Percentiles rank a stretch among this genome's conserved stretches.
Evolutionary conservation across 345 rosid genomes (phyloP).

Genomic region (Ceriops tagal): DNA sequence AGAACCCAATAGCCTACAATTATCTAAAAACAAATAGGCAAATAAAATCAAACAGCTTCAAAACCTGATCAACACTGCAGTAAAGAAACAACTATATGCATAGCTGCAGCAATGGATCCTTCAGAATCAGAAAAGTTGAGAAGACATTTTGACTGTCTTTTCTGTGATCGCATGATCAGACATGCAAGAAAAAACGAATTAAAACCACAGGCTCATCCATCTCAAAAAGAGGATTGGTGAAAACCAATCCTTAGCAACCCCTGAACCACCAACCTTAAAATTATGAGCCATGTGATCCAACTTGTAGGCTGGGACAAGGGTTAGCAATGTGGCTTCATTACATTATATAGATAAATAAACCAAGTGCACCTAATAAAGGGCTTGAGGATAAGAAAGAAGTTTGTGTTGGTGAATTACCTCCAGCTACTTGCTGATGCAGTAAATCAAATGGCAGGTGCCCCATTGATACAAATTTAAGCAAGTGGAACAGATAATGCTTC

Average conservation of each 20-base stretch:
- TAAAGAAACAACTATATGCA: slow-evolving; percentile 7
- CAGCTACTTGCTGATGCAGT: slow-evolving; percentile 64
- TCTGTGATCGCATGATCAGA: slow-evolving; percentile 45
- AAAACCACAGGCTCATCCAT: not conserved
- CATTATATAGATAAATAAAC: slow-evolving; percentile 53
- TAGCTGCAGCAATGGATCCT: slow-evolving; percentile 75
- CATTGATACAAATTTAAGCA: slow-evolving; percentile 59
- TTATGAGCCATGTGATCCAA: too few relatives aligned
- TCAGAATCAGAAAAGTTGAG: slow-evolving; percentile 80
- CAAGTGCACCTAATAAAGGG: slow-evolving; percentile 51
- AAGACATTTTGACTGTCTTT: slow-evolving; percentile 42
- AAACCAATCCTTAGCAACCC: too few relatives aligned
- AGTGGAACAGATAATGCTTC: slow-evolving; percentile 76
- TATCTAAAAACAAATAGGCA: not conserved
- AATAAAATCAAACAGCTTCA: not conserved
- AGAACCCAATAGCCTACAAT: not conserved
- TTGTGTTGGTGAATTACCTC: slow-evolving; percentile 39
- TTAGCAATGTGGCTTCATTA: slow-evolving; percentile 42
- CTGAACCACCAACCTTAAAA: too few relatives aligned
- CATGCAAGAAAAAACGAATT: slow-evolving; percentile 29
- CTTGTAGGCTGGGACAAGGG: too few relatives aligned
- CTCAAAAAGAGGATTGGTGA: too few relatives aligned
- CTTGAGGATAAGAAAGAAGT: slow-evolving; percentile 46
- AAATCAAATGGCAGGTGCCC: slow-evolving; percentile 92
- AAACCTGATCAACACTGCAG: not conserved